Percentiles rank a stretch among this genome's conserved stretches.
phyloP scores from a whole-genome alignment of 73 alveolate species.

The Paramecium octaurelia region DNA sequence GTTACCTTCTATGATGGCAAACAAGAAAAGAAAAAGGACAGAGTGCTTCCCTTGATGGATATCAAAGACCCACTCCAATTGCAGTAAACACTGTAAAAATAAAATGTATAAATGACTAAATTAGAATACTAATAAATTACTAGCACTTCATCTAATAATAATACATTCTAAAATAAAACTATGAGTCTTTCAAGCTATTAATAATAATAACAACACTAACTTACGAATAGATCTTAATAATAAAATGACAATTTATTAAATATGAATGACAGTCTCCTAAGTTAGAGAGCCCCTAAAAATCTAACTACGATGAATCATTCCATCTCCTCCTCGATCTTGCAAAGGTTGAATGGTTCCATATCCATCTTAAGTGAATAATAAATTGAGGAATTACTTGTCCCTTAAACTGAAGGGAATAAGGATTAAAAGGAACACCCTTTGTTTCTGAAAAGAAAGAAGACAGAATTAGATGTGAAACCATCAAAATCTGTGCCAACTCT shows the following conservation, averaged over 20 bases:
- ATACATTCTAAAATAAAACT: neutral
- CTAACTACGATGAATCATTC: neutral
- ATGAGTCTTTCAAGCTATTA: neutral
- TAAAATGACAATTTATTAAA: neutral
- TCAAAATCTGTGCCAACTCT: neutral
- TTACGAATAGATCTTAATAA: neutral
- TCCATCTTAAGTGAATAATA: slow-evolving; percentile 5
- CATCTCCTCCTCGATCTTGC: neutral
- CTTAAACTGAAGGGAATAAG: neutral
- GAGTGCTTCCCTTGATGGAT: neutral
- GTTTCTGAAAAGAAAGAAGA: neutral
- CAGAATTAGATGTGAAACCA: neutral
- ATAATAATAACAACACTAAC: neutral
- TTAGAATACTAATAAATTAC: neutral
- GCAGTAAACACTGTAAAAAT: neutral
- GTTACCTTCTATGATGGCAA: slow-evolving; percentile 6
- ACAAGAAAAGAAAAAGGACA: neutral
- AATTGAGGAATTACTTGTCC: neutral
- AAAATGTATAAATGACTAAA: slow-evolving; percentile 8
- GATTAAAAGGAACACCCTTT: neutral
- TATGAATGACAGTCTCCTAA: neutral
- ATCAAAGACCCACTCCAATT: neutral
- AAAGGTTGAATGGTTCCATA: slow-evolving; percentile 24
- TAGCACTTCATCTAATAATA: neutral
- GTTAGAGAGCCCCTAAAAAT: neutral